Base-by-base conservation (phyloP, 352 stramenopile genomes). In the Phytophthora ohioensis region DNA sequence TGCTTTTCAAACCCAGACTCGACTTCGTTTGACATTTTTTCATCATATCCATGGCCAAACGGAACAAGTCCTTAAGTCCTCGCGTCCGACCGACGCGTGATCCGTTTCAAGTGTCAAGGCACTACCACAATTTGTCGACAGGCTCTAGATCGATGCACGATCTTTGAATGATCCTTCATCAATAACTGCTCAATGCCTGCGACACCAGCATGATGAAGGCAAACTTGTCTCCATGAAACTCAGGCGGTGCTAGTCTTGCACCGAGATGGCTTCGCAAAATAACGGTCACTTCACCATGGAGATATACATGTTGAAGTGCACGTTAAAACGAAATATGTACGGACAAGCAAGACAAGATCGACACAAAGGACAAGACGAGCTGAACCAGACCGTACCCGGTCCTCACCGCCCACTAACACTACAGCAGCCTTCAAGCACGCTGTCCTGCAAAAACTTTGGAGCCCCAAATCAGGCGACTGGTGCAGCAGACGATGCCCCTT, bases 401-500 rank as follows among this genome's bases (percentile, higher is more conserved):
- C 13, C 0, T 15, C 36, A 42, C 15, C 0, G 36, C 1, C 21
- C 21, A 42, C 17, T 45, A 11, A 45, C 39, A 8, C 39, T 11
- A 21, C 41, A 46, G 13, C 9, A 27, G 13, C 6, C n/a, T 46
- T 10, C 13, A 13, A 8, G 17, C 15, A 7, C 21, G 10, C 41
- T n/a, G n/a, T 3, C 13, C 15, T 2, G 17, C 34, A 7, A 10
- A 30, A 9, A 36, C 46, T 39, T 21, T 5, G 38, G 38, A 51
- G 38, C 53, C 41, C 3, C 27, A 2, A 11, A 61, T 41, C 54
- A 13, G 30, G 5, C 38, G 27, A 51, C 53, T 10, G 55, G 55
- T 62, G 55, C 55, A 43, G 41, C 55, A 52, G 55, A 52, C 52
- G 35, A 36, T 59, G 21, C 36, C 53, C 8, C 12, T 51, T 51